Evolutionary conservation across 768 basidiomycete genomes (phyloP), one percentile per base, ranked within the genome.

Genomic region (Macrocybe gigantea): DNA sequence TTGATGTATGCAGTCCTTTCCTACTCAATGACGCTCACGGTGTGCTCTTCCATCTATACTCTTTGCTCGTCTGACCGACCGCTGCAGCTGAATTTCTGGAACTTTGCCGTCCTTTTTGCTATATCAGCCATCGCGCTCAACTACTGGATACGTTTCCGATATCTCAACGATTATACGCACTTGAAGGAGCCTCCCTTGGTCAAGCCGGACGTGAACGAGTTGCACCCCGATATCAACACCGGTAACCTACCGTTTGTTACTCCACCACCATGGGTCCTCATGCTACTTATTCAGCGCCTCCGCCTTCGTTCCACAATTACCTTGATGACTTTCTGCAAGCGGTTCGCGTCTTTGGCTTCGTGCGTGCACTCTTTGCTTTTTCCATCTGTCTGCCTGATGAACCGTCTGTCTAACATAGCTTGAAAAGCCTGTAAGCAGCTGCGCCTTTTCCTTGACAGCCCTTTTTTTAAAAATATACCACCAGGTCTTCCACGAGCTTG

Each of bases 311-410:
- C 62, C 93, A 95, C 63, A 94, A 95, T 58, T 98, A 98, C 57
- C 75, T 98, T 29, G 95, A 98, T 62, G 96, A 99, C 60, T 98
- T 99, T 62, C 66, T 98, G 47, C 87, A 94, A 56, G 96, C 96
- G 8, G 90, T 99, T 48, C 80, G 94, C 41, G 90, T 99, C 7
- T 99, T 99, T 58, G 96, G 96, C 13, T 98, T 98, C 62, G 76
- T 93, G 52, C 63, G 77, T 70, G 7, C 9, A 8, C 5, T 12
- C 33, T 29, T 2, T 36, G 34, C 3, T 4, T 22, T 22, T 47
- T 22, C 36, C 37, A 33, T 29, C 12, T 29, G 12, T 10, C 33
- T 44, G 33, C 15, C 12, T 38, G 36, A 22, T 22, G 22, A 22
- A 22, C 22, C 4, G 22, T 22, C 22, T 4, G 22, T 4, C 22